Evolutionary conservation across 176 grass and related monocot species (phyloP).

Genomic region (Puccinellia tenuiflora): DNA sequence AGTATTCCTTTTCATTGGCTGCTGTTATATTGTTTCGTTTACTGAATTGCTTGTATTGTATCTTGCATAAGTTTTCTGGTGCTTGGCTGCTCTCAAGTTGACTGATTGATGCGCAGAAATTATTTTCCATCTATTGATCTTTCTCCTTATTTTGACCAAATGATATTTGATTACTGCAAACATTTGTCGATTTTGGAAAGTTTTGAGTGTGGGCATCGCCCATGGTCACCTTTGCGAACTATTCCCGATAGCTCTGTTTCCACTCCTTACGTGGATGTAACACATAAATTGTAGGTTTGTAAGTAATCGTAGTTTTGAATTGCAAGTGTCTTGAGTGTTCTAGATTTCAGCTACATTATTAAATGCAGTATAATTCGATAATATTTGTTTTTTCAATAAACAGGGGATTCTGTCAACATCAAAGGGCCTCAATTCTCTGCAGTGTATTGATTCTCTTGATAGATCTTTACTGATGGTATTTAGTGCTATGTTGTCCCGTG

Average conservation of each 20-base stretch:
- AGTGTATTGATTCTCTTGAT: constrained; percentile 62
- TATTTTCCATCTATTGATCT: not conserved
- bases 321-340: not conserved
- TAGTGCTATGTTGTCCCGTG: not conserved
- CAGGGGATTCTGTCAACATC: constrained; percentile 93
- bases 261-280: not conserved
- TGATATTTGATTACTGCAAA: not conserved
- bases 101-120: not conserved
- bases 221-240: not conserved
- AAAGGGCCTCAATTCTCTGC: constrained; percentile 61
- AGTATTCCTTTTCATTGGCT: not conserved
- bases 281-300: not conserved
- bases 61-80: not conserved
- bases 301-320: constrained; percentile 10
- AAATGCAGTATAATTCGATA: not conserved
- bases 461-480: constrained; percentile 65
- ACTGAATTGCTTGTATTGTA: not conserved
- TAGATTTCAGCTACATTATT: constrained; percentile 9
- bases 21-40: not conserved
- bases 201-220: not conserved
- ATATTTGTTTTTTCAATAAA: constrained; percentile 17
- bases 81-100: not conserved
- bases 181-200: not conserved
- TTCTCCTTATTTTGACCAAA: not conserved
- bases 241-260: not conserved